phyloP scores from a whole-genome alignment of 345 rosid genomes.

The Combretum micranthum region DNA sequence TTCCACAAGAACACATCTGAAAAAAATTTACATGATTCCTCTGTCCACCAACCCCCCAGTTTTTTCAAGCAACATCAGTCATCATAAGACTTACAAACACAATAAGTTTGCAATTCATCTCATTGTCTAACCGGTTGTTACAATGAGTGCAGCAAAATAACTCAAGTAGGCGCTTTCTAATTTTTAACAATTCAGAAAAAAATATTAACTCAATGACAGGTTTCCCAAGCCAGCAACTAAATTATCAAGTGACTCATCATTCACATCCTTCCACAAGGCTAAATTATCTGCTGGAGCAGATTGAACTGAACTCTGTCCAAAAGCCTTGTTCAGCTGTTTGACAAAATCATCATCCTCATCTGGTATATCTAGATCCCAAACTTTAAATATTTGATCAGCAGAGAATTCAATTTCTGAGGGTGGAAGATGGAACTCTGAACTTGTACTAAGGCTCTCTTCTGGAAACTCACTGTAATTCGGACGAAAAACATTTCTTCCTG shows the following conservation, averaged over 20 bases:
- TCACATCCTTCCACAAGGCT: slow-evolving; percentile 14
- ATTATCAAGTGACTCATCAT: slow-evolving; percentile 30
- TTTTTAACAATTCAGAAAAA: neutral
- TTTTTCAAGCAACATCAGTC: too few species aligned
- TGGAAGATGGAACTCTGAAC: slow-evolving; percentile 7
- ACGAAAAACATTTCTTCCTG: slow-evolving; percentile 22
- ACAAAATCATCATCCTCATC: slow-evolving; percentile 41
- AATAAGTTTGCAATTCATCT: too few species aligned
- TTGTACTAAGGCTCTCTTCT: slow-evolving; percentile 12
- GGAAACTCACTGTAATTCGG: slow-evolving; percentile 25
- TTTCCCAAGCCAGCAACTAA: slow-evolving; percentile 46
- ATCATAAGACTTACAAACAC: too few species aligned
- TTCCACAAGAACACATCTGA: too few species aligned
- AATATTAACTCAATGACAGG: slow-evolving; percentile 30
- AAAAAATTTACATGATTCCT: too few species aligned
- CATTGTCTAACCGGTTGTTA: too few species aligned
- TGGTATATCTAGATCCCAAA: slow-evolving; percentile 60
- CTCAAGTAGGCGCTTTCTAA: too few species aligned
- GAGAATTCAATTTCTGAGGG: slow-evolving; percentile 17
- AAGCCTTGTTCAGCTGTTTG: slow-evolving; percentile 41
- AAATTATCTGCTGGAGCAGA: slow-evolving; percentile 22
- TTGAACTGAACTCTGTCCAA: slow-evolving; percentile 21
- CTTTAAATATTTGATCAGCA: slow-evolving; percentile 44
- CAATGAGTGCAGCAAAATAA: too few species aligned
- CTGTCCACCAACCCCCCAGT: too few species aligned